Evolutionary conservation across 139 green algal genomes (phyloP).

Genomic region (Zygnema cylindricum): DNA sequence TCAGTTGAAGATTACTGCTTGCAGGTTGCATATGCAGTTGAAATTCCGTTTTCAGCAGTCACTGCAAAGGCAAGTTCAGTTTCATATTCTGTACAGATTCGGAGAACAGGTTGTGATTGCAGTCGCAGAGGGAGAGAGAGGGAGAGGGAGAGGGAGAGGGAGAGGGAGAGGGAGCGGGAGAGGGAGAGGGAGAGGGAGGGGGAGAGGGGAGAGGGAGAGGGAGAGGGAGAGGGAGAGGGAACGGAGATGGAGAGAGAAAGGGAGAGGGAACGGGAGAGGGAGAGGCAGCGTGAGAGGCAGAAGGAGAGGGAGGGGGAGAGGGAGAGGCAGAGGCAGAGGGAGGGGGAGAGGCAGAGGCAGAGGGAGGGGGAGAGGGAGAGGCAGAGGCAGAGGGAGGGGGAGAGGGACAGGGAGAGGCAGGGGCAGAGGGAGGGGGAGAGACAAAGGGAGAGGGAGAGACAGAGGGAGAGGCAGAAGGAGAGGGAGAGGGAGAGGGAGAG

Average conservation of each 20-base stretch:
- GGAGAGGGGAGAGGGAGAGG: neutral
- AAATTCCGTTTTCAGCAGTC: too few species aligned
- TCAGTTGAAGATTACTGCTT: too few species aligned
- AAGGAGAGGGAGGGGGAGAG: neutral
- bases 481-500: neutral
- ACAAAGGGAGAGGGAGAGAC: constrained; percentile 6
- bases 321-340: neutral
- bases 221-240: neutral
- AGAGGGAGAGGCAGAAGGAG: neutral
- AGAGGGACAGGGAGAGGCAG: neutral
- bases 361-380: constrained; percentile 10
- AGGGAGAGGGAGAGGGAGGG: neutral
- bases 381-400: neutral
- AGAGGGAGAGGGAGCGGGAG: neutral
- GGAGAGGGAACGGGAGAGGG: neutral
- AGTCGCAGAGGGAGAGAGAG: neutral
- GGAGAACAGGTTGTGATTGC: neutral
- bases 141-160: neutral
- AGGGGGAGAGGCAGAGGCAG: neutral
- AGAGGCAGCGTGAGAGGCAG: neutral
- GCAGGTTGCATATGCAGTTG: too few species aligned
- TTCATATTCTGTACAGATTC: too few species aligned
- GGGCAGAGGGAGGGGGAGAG: constrained; percentile 20
- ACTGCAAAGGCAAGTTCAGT: too few species aligned
- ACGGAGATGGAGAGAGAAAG: neutral